Base-by-base conservation (phyloP, 192 early-diverging fungal species). In the Dimargaris cristalligena region DNA sequence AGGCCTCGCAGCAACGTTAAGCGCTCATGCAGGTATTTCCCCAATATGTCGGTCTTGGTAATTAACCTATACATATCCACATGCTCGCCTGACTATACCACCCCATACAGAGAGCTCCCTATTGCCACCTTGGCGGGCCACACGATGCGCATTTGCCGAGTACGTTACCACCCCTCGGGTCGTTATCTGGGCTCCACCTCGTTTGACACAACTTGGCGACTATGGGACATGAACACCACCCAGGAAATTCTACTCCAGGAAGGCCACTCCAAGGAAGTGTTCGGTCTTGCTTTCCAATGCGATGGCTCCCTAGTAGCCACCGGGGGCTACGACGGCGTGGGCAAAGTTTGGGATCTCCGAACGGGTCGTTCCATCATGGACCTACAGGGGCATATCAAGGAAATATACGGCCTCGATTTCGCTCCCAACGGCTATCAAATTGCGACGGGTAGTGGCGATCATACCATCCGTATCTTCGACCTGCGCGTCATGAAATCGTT, bases 331-430 rank as follows among this genome's bases (percentile, higher is more conserved):
- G 95, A 99, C 69, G 78, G 86, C n/a, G 74, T 92, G 51, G 94
- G 90, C 10, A 77, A 90, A 33, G 81, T 99, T 0, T 99, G 95
- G 95, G 95, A 99, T 72, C 66, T 94, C 56, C 79, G 95, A 52
- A 88, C 89, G 6, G 95, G 95, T 2, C 74, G 91, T 54, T 87
- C 85, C 2, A 80, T 96, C 4, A 82, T 92, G 76, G 81, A 80
- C 29, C 76, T 97, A 44, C 78, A 90, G 60, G 92, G 93, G 0
- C 95, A 99, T 67, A 84, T 93, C 32, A 88, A 89, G 57, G 84
- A 90, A 59, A 91, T 99, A 32, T 67, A 90, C 16, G 78, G 76
- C 3, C 67, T 97, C 10, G 92, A 97, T 61, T 99, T 89, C 81
- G 79, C 86, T 22, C 91, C 93, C 4, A 92, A 95, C 68, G 90